These are phyloP conservation scores for Fusarium graminum DNA, from an alignment of 2,329 filamentous ascomycete species.

Conservation along the genomic window DNA sequence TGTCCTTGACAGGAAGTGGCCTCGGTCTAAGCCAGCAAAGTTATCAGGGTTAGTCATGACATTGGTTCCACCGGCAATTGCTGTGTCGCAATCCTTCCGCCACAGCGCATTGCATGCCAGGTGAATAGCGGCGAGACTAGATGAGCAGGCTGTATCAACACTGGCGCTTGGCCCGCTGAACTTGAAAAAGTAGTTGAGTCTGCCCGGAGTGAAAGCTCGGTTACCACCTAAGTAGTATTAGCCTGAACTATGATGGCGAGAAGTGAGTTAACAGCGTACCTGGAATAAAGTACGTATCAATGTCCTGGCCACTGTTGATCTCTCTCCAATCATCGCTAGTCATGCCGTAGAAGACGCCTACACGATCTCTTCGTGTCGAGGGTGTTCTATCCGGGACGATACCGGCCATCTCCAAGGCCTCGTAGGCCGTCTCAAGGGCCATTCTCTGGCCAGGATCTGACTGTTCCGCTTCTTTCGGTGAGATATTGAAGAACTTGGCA, in stretches of 20 bases:
- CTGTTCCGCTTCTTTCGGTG: constrained; percentile 79
- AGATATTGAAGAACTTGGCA: constrained; percentile 86
- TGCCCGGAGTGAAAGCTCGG: constrained; percentile 65
- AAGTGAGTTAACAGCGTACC: constrained; percentile 40
- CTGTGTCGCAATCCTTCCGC: constrained; percentile 79
- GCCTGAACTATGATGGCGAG: background rate
- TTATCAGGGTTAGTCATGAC: constrained; percentile 75
- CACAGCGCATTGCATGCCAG: constrained; percentile 76
- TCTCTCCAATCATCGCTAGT: constrained; percentile 84
- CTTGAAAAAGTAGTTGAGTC: constrained; percentile 84
- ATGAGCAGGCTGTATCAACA: constrained; percentile 86
- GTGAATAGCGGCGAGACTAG: constrained; percentile 78
- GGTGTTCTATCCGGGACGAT: constrained; percentile 76
- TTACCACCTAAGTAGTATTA: constrained; percentile 54
- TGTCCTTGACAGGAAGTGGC: constrained; percentile 71
- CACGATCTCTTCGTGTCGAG: constrained; percentile 70
- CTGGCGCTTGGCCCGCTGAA: constrained; percentile 79
- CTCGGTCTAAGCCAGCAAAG: constrained; percentile 72
- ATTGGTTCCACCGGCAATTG: too few relatives aligned
- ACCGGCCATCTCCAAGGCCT: constrained; percentile 82
- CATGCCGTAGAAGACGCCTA: constrained; percentile 81
- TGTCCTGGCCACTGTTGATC: constrained; percentile 78
- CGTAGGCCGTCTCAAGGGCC: constrained; percentile 80
- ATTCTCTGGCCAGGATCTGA: constrained; percentile 83
- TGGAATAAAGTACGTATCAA: constrained; percentile 69